Base-by-base conservation (phyloP, 305 asterid genomes). In the Salvia sclarea region DNA sequence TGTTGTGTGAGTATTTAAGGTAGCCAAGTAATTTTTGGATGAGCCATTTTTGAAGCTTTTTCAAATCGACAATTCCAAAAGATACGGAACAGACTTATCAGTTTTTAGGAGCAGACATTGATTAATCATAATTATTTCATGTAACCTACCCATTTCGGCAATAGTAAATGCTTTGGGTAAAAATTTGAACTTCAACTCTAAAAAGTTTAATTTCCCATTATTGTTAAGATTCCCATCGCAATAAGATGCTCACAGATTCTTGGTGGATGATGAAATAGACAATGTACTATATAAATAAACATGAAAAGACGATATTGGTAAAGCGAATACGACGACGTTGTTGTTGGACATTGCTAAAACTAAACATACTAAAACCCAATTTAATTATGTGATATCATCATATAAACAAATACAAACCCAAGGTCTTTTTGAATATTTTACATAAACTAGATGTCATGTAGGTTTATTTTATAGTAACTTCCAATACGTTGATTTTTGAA, bases 1-100 rank as follows among this genome's bases (percentile, higher is more conserved):
- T 33, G 45, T 18, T 18, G 25, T 31, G 45, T 17, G 47, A 57
- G 49, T 35, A 35, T 59, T 59, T 59, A 59, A 33, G 65, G 65
- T 18, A 59, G 11, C 25, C 33, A 37, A 53, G 9, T 33, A 18
- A 18, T 11, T 10, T 33, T 28, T 31, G n/a, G 14, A 30, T 22
- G n/a, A n/a, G 14, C 44, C 25, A 35, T 35, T 12, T 40, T 61
- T 40, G 9, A 41, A 40, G 50, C 22, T 33, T 17, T 33, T 17
- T 21, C 13, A 20, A 60, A 38, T 18, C 33, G 50, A 37, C 45
- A 58, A 31, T 17, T 58, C 31, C 64, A 35, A 35, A 33, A 35
- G n/a, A 33, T 61, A 37, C 64, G 38, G 30, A 10, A 59, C 4
- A 12, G 13, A 61, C n/a, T 61, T 40, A 6, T 61, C 53, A 41